phyloP scores from a whole-genome alignment of 1,284 basidiomycete species.

The Termitomyces sp. region DNA sequence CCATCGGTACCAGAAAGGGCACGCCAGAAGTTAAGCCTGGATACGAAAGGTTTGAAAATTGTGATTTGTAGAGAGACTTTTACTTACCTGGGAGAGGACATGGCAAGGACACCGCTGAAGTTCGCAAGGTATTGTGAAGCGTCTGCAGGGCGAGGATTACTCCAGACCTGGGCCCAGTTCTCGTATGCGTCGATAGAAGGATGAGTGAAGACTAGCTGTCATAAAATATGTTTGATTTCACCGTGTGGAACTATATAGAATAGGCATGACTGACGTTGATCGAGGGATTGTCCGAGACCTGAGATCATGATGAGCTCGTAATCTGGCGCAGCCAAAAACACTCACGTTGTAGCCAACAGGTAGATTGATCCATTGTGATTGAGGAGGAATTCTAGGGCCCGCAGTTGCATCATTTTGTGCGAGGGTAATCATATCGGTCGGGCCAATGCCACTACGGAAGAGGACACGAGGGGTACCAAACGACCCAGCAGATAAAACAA shows the following conservation, averaged over 20 bases:
- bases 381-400: constrained; percentile 43
- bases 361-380: constrained; percentile 50
- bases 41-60: background rate
- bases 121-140: constrained; percentile 45
- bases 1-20: constrained; percentile 44
- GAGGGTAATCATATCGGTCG: constrained; percentile 50
- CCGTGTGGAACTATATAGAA: background rate
- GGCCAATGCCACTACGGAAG: constrained; percentile 62
- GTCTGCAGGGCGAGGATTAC: constrained; percentile 48
- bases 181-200: constrained; percentile 57
- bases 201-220: constrained; percentile 58
- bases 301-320: background rate
- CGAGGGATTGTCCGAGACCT: constrained; percentile 58
- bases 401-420: constrained; percentile 43
- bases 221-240: background rate
- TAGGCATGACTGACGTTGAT: constrained; percentile 43
- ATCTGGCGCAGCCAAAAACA: background rate
- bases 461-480: constrained; percentile 55
- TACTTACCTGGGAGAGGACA: constrained; percentile 50
- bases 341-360: constrained; percentile 49
- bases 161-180: constrained; percentile 60
- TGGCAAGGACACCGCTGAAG: constrained; percentile 52
- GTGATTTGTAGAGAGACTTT: background rate
- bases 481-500: constrained; percentile 53
- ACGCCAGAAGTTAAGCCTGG: constrained; percentile 59